Conservation (phyloP, 176 grass and related monocot genomes). For the Thalia dealbata region DNA sequence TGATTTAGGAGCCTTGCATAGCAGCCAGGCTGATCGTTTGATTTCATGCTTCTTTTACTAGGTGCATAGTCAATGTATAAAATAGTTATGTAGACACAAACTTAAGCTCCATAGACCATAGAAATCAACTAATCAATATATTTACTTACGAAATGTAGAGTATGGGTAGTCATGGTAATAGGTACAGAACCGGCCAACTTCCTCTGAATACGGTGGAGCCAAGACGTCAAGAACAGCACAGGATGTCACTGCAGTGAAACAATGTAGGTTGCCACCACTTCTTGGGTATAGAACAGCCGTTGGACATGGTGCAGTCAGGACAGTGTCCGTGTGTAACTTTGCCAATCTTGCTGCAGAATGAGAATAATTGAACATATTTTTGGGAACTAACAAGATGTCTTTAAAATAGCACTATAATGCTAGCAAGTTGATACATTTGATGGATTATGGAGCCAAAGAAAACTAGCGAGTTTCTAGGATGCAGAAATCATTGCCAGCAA, state of each 20-base stretch:
- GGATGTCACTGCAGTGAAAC: conserved; percentile 61
- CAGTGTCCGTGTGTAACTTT: conserved; percentile 56
- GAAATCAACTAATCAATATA: neutral
- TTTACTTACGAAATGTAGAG: conserved; percentile 56
- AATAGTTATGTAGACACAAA: neutral
- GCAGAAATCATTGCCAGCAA: too few species aligned
- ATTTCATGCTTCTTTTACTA: too few species aligned
- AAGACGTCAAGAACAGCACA: conserved; percentile 78
- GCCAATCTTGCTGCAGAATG: conserved; percentile 41
- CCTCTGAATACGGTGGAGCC: conserved; percentile 46
- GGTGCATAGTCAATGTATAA: too few species aligned
- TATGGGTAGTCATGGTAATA: conserved; percentile 67
- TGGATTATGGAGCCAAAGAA: too few species aligned
- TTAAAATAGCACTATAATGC: neutral
- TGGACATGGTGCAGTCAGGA: conserved; percentile 45
- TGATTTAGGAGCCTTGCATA: too few species aligned
- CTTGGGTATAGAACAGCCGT: conserved; percentile 55
- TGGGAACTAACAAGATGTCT: neutral
- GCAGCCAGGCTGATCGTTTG: too few species aligned
- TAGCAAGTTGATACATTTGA: too few species aligned
- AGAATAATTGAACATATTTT: neutral
- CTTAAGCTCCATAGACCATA: neutral
- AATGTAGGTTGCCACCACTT: conserved; percentile 65
- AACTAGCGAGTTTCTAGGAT: too few species aligned
- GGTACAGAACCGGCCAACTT: conserved; percentile 44